Evolutionary conservation across 2,329 filamentous ascomycete species (phyloP), one percentile per base, ranked within the genome.

Genomic region (Fusarium pseudoanthophilum): DNA sequence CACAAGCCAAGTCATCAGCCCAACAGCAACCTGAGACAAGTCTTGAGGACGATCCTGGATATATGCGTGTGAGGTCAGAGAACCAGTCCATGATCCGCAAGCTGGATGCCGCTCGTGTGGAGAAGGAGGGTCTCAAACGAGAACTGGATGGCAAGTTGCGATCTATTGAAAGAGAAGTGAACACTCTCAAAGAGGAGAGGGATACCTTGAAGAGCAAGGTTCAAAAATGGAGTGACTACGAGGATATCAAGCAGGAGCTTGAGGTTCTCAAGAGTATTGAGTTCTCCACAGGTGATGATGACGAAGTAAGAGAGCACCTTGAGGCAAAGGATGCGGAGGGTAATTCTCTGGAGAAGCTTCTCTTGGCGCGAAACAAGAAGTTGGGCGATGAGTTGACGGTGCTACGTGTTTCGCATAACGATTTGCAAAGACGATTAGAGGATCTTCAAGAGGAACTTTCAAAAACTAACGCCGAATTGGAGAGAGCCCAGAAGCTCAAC

Each of bases 241-340:
- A 98, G 39, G 95, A 98, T 67, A 90, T 99, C 53, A 98, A 96
- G 83, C 93, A 97, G 73, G 97, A 99, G 82, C 87, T 99, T 7
- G 95, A 98, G 78, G 95, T 98, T 69, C 89, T 99, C 69, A 97
- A 97, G 89, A 97, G 95, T 75, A 98, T 99, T 77, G 96, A 99
- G 80, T 97, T 99, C 78, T 93, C 95, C 4, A 95, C 94, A 1
- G 95, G 94, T 13, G 93, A 95, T 71, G 95, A 97, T 68, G 93
- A 95, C 52, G 91, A 92, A 4, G 84, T 87, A 14, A 79, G 83
- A 36, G 86, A 85, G 21, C 75, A 81, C 34, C 73, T 82, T 5
- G 84, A 85, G 32, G 78, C 80, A 10, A 75, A 78, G 46, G 71
- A 77, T 37, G 74, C 83, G 11, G 91, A 90, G 79, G 91, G 92